Percentiles rank a stretch among this genome's conserved stretches.
Evolutionary conservation across 2,329 filamentous ascomycete genomes (phyloP).

Genomic region (Fusarium xylarioides): DNA sequence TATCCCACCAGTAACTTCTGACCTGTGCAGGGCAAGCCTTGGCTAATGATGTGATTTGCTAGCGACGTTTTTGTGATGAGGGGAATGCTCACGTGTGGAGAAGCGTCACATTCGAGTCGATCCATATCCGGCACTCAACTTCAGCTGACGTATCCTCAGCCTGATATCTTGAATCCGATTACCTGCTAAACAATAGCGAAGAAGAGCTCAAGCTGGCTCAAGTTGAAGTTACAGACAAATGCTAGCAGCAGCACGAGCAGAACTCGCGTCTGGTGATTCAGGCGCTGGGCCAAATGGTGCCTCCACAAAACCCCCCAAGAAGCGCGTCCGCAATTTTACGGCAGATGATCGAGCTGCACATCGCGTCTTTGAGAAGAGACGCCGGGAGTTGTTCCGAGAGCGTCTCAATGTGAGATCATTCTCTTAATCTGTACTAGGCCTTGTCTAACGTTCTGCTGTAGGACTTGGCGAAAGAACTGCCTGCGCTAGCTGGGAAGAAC

Average conservation of each 20-base stretch:
- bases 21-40: not conserved
- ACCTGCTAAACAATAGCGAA: not conserved
- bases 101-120: not conserved
- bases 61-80: not conserved
- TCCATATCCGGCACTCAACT: not conserved
- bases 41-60: not conserved
- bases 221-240: not conserved
- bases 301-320: conserved; percentile 38
- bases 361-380: conserved; percentile 51
- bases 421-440: fast-evolving
- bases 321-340: conserved; percentile 51
- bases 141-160: not conserved
- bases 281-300: not conserved
- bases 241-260: conserved; percentile 6
- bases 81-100: conserved; percentile 4
- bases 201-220: fast-evolving
- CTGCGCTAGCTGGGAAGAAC: conserved; percentile 46
- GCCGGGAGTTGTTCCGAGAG: conserved; percentile 54
- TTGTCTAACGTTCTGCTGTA: conserved; percentile 22
- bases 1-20: not conserved
- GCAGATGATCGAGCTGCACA: conserved; percentile 53
- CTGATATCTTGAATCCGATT: not conserved
- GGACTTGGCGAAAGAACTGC: conserved; percentile 49
- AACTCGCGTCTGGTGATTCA: conserved; percentile 11
- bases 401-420: conserved; percentile 45